Evolutionary conservation across 2,329 filamentous ascomycete genomes (phyloP).

Genomic region (Coniochaeta sp.): DNA sequence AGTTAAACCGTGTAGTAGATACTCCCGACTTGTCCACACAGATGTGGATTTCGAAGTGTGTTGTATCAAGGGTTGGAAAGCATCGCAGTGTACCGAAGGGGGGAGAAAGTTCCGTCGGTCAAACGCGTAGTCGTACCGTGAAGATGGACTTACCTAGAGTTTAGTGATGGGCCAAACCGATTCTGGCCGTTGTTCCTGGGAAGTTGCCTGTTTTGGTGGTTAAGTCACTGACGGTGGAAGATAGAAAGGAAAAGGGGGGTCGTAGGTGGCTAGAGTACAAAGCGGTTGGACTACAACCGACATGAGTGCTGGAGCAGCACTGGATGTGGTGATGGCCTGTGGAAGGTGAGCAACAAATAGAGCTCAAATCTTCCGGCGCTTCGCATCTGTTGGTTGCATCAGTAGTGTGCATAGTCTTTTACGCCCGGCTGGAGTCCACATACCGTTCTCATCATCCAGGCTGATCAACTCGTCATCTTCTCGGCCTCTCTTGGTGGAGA

Average conservation of each 20-base stretch:
- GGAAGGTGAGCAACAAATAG: background rate
- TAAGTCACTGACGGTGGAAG: background rate
- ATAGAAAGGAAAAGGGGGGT: background rate
- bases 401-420: conserved; percentile 6
- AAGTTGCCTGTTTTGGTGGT: background rate
- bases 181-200: background rate
- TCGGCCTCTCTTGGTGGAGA: conserved; percentile 22
- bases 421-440: background rate
- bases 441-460: conserved; percentile 17
- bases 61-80: background rate
- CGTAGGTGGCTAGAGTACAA: background rate
- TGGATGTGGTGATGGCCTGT: background rate
- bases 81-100: background rate
- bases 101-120: background rate
- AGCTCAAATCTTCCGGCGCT: background rate
- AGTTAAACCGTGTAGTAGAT: background rate
- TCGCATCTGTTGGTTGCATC: conserved; percentile 6
- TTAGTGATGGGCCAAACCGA: background rate
- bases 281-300: background rate
- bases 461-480: conserved; percentile 15
- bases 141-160: background rate
- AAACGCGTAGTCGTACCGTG: background rate
- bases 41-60: background rate
- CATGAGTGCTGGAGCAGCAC: background rate
- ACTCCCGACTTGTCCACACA: background rate